Percentiles rank a stretch among this genome's conserved stretches.
These are phyloP conservation scores for Suillus plorans DNA, from an alignment of 768 basidiomycete genomes.

Conservation along the genomic window DNA sequence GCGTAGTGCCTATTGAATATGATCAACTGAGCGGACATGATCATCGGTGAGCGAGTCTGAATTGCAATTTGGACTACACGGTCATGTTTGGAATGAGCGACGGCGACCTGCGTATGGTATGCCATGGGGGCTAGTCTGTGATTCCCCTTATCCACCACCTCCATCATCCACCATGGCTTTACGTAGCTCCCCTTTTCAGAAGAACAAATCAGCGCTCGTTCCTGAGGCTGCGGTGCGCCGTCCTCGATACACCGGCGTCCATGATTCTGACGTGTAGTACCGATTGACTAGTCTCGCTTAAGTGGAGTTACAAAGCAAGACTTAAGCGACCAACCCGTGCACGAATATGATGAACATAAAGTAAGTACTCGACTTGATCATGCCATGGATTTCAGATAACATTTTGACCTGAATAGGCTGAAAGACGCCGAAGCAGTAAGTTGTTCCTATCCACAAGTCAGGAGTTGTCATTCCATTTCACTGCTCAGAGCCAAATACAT, in stretches of 20 bases:
- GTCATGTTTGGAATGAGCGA: not conserved
- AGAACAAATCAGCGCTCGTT: not conserved
- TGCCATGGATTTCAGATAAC: not conserved
- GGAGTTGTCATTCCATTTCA: not conserved
- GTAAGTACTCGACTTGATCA: not conserved
- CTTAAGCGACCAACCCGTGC: not conserved
- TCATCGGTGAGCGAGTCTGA: too few relatives aligned
- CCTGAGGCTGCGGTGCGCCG: not conserved
- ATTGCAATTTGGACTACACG: not conserved
- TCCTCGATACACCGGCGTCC: not conserved
- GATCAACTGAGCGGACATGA: not conserved
- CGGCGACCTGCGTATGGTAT: not conserved
- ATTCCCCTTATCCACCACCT: not conserved
- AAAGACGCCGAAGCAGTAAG: not conserved
- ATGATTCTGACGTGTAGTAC: not conserved
- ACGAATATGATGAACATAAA: not conserved
- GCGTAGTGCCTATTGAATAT: not conserved
- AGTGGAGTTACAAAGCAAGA: not conserved
- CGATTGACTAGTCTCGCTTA: not conserved
- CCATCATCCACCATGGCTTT: not conserved
- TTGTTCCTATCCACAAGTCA: not conserved
- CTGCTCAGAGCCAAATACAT: not conserved
- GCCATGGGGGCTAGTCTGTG: not conserved
- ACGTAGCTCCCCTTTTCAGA: not conserved
- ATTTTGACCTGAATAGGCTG: not conserved